Conservation (phyloP, 306 rosid species). For the Rubus idaeus region DNA sequence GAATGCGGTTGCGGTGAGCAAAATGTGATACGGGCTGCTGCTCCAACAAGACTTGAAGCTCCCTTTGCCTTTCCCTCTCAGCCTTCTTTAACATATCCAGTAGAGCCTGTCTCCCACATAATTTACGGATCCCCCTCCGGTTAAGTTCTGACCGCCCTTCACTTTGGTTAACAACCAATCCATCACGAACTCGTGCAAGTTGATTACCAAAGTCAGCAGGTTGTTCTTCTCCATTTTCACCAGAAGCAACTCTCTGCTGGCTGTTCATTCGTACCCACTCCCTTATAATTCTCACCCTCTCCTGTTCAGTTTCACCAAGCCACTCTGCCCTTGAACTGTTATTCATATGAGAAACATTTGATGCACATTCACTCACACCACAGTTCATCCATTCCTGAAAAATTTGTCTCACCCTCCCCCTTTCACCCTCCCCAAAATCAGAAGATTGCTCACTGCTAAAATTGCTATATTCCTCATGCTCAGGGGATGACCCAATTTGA, state of each 20-base stretch:
- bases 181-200: conserved; percentile 57
- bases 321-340: conserved; percentile 59
- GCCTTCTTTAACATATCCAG: conserved; percentile 90
- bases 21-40: conserved; percentile 75
- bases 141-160: conserved; percentile 58
- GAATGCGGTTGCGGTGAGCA: conserved; percentile 96
- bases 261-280: conserved; percentile 83
- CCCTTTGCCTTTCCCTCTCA: conserved; percentile 72
- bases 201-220: conserved; percentile 57
- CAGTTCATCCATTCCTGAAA: conserved; percentile 87
- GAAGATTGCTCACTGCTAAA: conserved; percentile 55
- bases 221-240: conserved; percentile 62
- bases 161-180: conserved; percentile 58
- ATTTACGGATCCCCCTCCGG: conserved; percentile 70
- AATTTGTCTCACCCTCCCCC: conserved; percentile 89
- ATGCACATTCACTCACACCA: conserved; percentile 53
- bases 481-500: conserved; percentile 62
- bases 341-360: conserved; percentile 49
- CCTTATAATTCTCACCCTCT: conserved; percentile 76
- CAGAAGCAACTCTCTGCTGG: conserved; percentile 60
- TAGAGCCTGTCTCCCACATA: conserved; percentile 87
- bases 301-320: conserved; percentile 89
- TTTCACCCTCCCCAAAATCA: conserved; percentile 73
- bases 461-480: conserved; percentile 57
- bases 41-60: conserved; percentile 68